Conservation (phyloP, 805 yeast genomes). For the Debaryomyces prosopidis region DNA sequence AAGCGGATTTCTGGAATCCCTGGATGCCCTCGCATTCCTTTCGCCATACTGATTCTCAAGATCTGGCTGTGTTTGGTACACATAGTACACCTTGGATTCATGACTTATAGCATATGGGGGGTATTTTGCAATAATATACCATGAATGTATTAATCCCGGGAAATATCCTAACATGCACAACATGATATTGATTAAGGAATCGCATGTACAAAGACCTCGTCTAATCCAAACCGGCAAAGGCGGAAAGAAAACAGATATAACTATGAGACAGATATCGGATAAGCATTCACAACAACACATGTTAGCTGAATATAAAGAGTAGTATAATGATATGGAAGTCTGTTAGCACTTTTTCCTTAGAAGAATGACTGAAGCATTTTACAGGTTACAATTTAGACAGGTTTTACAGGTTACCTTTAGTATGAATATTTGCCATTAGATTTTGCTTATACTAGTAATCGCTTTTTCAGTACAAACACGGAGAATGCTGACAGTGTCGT, state of each 20-base stretch:
- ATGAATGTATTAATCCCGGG: slow-evolving; percentile 52
- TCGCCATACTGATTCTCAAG: slow-evolving; percentile 24
- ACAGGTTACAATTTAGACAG: neutral
- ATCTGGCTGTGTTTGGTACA: slow-evolving; percentile 27
- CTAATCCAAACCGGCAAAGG: slow-evolving; percentile 73
- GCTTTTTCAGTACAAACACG: neutral
- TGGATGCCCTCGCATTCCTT: slow-evolving; percentile 1
- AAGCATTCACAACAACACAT: slow-evolving; percentile 30
- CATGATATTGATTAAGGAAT: slow-evolving; percentile 44
- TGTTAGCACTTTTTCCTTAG: neutral
- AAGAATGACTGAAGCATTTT: neutral
- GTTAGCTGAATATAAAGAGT: neutral
- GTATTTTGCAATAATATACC: slow-evolving; percentile 50
- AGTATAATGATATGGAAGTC: neutral
- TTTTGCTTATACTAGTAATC: neutral
- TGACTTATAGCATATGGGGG: slow-evolving; percentile 34
- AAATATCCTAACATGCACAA: slow-evolving; percentile 50
- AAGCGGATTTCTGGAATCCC: slow-evolving; percentile 4
- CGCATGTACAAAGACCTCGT: slow-evolving; percentile 59
- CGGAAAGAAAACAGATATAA: slow-evolving; percentile 65
- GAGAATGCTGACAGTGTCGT: slow-evolving; percentile 22
- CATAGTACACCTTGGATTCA: slow-evolving; percentile 33
- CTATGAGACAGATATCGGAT: slow-evolving; percentile 57
- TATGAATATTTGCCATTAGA: neutral
- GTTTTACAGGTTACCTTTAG: neutral